These are phyloP conservation scores for Vicia villosa DNA, from an alignment of 306 rosid genomes.

Conservation along the genomic window DNA sequence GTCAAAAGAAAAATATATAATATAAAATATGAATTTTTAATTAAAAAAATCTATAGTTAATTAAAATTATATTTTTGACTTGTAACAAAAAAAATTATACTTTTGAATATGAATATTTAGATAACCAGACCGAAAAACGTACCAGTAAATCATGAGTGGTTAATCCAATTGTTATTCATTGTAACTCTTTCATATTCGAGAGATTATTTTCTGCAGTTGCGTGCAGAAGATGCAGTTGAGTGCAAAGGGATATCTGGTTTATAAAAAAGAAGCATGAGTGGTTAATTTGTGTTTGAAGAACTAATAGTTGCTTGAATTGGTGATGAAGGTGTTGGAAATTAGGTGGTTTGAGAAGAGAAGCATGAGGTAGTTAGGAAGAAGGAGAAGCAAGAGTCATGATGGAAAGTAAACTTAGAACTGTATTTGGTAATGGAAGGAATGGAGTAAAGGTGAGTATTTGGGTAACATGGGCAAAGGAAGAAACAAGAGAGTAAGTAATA, in stretches of 20 bases:
- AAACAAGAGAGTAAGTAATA: not conserved
- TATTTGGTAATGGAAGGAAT: not conserved
- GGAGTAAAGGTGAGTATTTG: not conserved
- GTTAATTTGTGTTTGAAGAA: slow-evolving; percentile 9
- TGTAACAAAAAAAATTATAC: too few species aligned
- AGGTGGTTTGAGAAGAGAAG: slow-evolving; percentile 29
- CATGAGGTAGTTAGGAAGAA: slow-evolving; percentile 33
- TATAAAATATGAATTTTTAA: not conserved
- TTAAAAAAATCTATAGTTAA: not conserved
- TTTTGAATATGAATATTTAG: too few species aligned
- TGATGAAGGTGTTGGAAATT: slow-evolving; percentile 27
- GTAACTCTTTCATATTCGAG: too few species aligned
- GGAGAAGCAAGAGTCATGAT: not conserved
- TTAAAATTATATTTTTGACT: not conserved
- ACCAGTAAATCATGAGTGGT: slow-evolving; percentile 4
- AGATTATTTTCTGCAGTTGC: too few species aligned
- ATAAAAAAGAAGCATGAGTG: not conserved
- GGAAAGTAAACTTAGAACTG: not conserved
- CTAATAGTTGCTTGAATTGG: slow-evolving; percentile 25
- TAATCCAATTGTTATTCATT: not conserved
- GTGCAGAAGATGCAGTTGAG: too few species aligned
- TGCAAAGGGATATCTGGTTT: too few species aligned
- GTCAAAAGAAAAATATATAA: not conserved
- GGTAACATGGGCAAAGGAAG: not conserved
- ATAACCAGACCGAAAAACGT: not conserved